Conservation (phyloP, 2,329 filamentous ascomycete genomes). For the Dothideomycetes sp. region DNA sequence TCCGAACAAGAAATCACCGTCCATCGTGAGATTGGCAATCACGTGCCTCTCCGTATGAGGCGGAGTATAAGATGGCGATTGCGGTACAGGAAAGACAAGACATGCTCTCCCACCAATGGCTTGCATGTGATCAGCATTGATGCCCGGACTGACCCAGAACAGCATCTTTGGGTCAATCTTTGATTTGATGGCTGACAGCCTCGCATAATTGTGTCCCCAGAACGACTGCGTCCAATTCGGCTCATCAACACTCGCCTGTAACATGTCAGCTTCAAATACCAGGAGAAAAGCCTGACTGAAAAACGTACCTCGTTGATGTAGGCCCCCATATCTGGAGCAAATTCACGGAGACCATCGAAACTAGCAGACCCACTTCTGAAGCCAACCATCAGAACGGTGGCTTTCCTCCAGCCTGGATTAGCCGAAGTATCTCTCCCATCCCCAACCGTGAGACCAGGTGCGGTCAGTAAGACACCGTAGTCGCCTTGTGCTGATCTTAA, state of each 20-base stretch:
- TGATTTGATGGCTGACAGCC: conserved; percentile 20
- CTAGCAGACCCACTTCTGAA: conserved; percentile 15
- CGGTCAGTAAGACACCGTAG: no score
- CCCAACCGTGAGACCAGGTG: neutral
- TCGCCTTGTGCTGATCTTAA: no score
- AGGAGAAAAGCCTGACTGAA: no score
- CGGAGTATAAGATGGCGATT: no score
- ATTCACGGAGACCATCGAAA: conserved; percentile 19
- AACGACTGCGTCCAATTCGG: conserved; percentile 24
- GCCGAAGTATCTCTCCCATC: conserved; percentile 19
- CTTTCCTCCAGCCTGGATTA: conserved; percentile 32
- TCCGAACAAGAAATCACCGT: no score
- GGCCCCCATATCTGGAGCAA: conserved; percentile 30
- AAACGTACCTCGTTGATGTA: conserved; percentile 42
- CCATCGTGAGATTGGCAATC: no score
- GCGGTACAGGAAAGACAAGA: no score
- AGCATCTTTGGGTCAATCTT: conserved; percentile 24
- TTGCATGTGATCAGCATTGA: no score
- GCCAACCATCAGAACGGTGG: conserved; percentile 26
- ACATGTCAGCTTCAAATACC: no score
- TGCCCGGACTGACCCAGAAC: no score
- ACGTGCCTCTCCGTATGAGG: no score
- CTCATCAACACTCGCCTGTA: conserved; percentile 24
- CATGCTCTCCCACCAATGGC: no score
- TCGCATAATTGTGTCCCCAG: conserved; percentile 24